Evolutionary conservation across 805 yeast genomes (phyloP), one percentile per base, ranked within the genome.

Genomic region (Suhomyces sp.): DNA sequence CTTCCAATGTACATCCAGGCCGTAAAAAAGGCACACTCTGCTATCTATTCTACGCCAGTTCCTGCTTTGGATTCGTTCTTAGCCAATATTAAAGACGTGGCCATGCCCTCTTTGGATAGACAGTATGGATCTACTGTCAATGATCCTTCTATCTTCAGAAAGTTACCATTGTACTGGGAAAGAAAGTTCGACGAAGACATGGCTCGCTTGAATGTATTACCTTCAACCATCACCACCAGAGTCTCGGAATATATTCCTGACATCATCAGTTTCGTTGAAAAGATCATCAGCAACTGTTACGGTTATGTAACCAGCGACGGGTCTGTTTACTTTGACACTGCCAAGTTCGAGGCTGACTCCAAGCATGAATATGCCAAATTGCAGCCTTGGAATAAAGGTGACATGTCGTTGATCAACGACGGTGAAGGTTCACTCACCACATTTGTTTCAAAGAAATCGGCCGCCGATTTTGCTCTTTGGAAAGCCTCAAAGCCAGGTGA

Each of bases 351-450:
- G 60, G 72, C 72, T 35, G 76, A 78, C 49, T 82, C 83, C 6
- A 71, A 79, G 44, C 99, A 94, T 66, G 86, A 80, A 53, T 94
- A 94, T 68, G 98, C 98, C 37, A 94, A 94, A 70, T 82, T 92
- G 62, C 98, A 94, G 73, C 99, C 99, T 17, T 93, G 98, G 98
- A 94, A 92, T 65, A 89, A 90, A 71, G 96, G 97, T 48, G 85
- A 91, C 59, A 70, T 84, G 67, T 91, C 84, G 44, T 81, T 94
- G 53, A 87, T 94, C 51, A 86, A 86, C 49, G 99, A 94, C 60
- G 99, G 97, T 53, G 99, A 94, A 71, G 99, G 99, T 27, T 85
- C 96, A 8, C 75, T 93, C 49, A 72, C 85, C 12, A 51, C 64
- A 69, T 50, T 75, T 61, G 71, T 78, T 10, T 84, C 86, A 21